A percentile compares a stretch with the other conserved stretches of the same genome.
phyloP scores from a whole-genome alignment of 1,284 basidiomycete genomes.

The Violaceomyces palustris region DNA sequence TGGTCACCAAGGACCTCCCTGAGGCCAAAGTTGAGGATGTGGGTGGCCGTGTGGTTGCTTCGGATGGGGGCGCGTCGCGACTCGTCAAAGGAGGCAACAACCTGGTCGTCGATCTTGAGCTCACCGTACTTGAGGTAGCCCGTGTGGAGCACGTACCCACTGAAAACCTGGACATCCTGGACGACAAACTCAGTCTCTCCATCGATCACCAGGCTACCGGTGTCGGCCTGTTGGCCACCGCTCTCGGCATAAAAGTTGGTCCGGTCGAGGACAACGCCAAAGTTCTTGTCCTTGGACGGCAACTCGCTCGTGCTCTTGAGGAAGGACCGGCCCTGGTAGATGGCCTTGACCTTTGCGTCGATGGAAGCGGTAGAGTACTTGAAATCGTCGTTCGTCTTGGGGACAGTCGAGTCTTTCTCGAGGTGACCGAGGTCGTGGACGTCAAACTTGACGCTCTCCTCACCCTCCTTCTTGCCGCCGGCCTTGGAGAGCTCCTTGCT shows the following conservation, averaged over 20 bases:
- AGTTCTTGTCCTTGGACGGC: slow-evolving; percentile 59
- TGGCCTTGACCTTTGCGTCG: slow-evolving; percentile 71
- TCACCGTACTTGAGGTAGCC: slow-evolving; percentile 75
- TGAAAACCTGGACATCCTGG: slow-evolving; percentile 81
- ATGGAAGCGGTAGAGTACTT: slow-evolving; percentile 75
- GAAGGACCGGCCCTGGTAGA: slow-evolving; percentile 81
- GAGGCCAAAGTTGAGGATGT: slow-evolving; percentile 90
- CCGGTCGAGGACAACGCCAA: slow-evolving; percentile 83
- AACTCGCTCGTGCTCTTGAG: slow-evolving; percentile 50
- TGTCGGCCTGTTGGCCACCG: slow-evolving; percentile 95
- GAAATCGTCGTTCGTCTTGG: slow-evolving; percentile 85
- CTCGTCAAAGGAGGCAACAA: slow-evolving; percentile 71
- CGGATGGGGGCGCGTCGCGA: slow-evolving; percentile 82
- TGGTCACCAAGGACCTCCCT: slow-evolving; percentile 93
- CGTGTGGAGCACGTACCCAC: slow-evolving; percentile 81
- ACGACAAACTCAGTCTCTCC: slow-evolving; percentile 89
- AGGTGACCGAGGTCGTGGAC: slow-evolving; percentile 88
- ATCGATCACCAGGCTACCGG: slow-evolving; percentile 87
- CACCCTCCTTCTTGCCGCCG: slow-evolving; percentile 64
- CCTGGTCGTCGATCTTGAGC: slow-evolving; percentile 65
- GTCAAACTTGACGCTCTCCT: slow-evolving; percentile 74
- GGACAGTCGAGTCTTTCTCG: slow-evolving; percentile 73
- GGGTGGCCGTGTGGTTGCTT: slow-evolving; percentile 97
- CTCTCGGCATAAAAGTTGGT: slow-evolving; percentile 98
- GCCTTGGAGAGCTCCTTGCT: slow-evolving; percentile 87